phyloP scores from a whole-genome alignment of 306 rosid genomes.

The Rosa persica region DNA sequence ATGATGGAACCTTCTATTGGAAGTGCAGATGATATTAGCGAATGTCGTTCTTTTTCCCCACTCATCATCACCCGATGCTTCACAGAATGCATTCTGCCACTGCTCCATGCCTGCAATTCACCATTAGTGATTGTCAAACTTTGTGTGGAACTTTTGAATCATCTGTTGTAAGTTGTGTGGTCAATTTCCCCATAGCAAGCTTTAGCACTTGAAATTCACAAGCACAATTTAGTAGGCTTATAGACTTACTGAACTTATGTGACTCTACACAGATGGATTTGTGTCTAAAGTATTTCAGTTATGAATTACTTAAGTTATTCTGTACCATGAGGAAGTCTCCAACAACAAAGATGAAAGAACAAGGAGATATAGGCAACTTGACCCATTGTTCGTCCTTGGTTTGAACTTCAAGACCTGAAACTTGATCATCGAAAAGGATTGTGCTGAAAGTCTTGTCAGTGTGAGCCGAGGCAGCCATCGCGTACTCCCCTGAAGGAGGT shows the following conservation, averaged over 20 bases:
- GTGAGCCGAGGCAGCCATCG: not conserved
- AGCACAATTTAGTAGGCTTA: no score
- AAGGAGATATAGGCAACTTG: conserved; percentile 9
- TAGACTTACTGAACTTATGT: no score
- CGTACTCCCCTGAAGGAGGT: conserved; percentile 14
- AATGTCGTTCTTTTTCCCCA: conserved; percentile 49
- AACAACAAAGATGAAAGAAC: conserved; percentile 8
- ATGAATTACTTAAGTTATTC: not conserved
- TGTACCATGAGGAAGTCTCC: conserved; percentile 23
- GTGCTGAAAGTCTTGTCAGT: conserved; percentile 7
- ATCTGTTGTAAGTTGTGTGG: not conserved
- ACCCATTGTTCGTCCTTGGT: conserved; percentile 28
- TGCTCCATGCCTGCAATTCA: conserved; percentile 45
- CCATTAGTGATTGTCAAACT: not conserved
- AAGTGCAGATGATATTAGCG: conserved; percentile 35
- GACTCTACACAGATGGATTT: not conserved
- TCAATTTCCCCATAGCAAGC: no score
- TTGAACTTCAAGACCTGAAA: conserved; percentile 20
- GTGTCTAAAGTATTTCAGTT: not conserved
- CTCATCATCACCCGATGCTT: conserved; percentile 55
- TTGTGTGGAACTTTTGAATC: not conserved
- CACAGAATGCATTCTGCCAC: conserved; percentile 48
- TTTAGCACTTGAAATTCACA: no score
- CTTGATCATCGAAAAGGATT: conserved; percentile 19
- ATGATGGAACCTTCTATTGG: conserved; percentile 42